phyloP scores from a whole-genome alignment of 2,329 filamentous ascomycete genomes.

The Emmonsiellopsis sp. region DNA sequence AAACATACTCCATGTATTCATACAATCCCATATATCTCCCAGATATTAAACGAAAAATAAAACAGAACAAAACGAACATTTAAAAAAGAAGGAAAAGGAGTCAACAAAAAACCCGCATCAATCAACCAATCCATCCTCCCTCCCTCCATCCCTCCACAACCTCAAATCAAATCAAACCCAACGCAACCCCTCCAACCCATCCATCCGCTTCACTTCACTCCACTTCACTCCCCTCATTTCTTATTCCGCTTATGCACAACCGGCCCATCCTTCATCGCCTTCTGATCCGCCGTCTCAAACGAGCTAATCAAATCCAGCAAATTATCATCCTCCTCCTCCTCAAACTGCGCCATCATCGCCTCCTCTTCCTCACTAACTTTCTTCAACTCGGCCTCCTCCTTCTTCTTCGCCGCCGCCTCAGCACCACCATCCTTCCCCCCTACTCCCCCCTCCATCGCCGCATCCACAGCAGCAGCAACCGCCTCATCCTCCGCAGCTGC shows the following conservation, averaged over 20 bases:
- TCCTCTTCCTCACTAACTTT: conserved; percentile 26
- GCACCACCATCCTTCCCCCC: background rate
- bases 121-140: too few relatives aligned
- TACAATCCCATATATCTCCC: conserved; percentile 7
- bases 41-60: background rate
- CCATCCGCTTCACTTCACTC: conserved; percentile 2
- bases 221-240: conserved; percentile 11
- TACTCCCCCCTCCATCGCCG: conserved; percentile 17
- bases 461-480: conserved; percentile 8
- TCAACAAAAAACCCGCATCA: background rate
- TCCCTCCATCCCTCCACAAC: too few relatives aligned
- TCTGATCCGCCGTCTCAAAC: conserved; percentile 32
- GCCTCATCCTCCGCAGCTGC: conserved; percentile 19
- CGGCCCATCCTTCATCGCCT: background rate
- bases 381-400: conserved; percentile 18
- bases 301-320: conserved; percentile 49
- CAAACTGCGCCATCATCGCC: conserved; percentile 31
- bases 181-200: background rate
- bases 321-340: conserved; percentile 41
- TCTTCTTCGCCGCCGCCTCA: conserved; percentile 31
- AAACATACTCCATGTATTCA: conserved; percentile 4
- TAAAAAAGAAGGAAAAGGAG: background rate
- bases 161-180: too few relatives aligned
- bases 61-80: background rate
- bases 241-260: conserved; percentile 21